phyloP scores from a whole-genome alignment of 164 flowering plant species.

The Cinnamomum micranthum region DNA sequence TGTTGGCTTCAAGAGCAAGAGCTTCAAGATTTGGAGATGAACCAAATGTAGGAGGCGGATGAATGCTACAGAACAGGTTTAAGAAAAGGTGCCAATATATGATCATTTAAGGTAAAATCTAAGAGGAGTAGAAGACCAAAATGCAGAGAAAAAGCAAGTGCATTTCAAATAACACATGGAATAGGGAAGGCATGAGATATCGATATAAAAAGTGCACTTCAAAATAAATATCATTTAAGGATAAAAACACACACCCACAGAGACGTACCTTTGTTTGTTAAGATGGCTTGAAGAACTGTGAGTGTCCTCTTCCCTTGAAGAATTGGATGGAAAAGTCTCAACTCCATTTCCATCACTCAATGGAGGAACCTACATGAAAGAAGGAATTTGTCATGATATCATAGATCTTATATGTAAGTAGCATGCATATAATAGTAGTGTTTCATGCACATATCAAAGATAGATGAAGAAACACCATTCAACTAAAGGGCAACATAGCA shows the following conservation, averaged over 20 bases:
- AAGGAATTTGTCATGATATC: not conserved
- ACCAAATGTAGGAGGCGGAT: constrained; percentile 87
- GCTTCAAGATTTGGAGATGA: constrained; percentile 72
- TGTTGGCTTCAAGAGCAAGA: constrained; percentile 50
- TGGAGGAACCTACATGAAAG: constrained; percentile 52
- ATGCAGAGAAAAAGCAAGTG: not conserved
- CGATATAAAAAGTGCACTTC: not conserved
- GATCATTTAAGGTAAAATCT: not conserved
- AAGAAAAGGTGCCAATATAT: not conserved
- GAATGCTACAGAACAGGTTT: constrained; percentile 36
- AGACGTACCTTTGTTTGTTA: constrained; percentile 37
- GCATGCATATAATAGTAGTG: not conserved
- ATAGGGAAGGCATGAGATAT: not conserved
- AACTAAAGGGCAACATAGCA: too few species aligned
- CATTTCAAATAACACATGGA: not conserved
- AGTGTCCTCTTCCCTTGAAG: constrained; percentile 27
- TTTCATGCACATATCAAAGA: not conserved
- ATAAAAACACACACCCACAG: not conserved
- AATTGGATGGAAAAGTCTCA: constrained; percentile 30
- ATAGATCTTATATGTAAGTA: not conserved
- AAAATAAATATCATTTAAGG: not conserved
- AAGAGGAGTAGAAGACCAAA: not conserved
- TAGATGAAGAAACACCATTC: not conserved
- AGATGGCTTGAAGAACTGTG: constrained; percentile 26
- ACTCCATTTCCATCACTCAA: constrained; percentile 27